Evolutionary conservation across 2,329 filamentous ascomycete genomes (phyloP).

Genomic region (Botryotinia calthae): DNA sequence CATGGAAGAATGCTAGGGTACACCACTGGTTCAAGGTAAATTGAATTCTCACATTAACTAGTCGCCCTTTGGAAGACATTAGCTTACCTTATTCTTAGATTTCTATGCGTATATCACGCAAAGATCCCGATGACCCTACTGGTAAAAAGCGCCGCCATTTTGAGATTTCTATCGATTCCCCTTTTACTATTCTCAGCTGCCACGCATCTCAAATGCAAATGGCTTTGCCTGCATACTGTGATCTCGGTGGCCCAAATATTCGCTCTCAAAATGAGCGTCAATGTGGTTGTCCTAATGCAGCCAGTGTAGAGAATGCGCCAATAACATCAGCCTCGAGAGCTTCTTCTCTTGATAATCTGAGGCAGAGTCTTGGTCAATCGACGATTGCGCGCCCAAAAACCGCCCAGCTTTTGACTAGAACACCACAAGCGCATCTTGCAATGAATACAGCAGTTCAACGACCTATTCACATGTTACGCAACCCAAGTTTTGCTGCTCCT

Average conservation of each 20-base stretch:
- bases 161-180: slow-evolving; percentile 75
- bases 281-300: slow-evolving; percentile 64
- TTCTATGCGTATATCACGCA: slow-evolving; percentile 69
- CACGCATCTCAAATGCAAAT: slow-evolving; percentile 69
- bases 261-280: slow-evolving; percentile 42
- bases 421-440: slow-evolving; percentile 48
- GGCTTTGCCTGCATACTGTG: slow-evolving; percentile 66
- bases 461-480: slow-evolving; percentile 66
- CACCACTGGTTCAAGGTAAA: slow-evolving; percentile 75
- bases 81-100: slow-evolving; percentile 49
- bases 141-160: slow-evolving; percentile 64
- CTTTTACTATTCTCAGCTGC: slow-evolving; percentile 72
- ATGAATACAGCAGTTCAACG: slow-evolving; percentile 32
- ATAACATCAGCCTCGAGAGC: slow-evolving; percentile 45
- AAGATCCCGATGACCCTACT: slow-evolving; percentile 59
- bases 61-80: neutral
- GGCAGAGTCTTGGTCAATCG: neutral
- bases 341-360: slow-evolving; percentile 46
- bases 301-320: slow-evolving; percentile 32
- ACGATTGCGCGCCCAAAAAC: slow-evolving; percentile 23
- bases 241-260: slow-evolving; percentile 45
- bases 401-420: slow-evolving; percentile 41
- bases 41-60: neutral
- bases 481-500: slow-evolving; percentile 68
- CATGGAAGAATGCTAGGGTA: slow-evolving; percentile 70